Conservation (phyloP, 2,329 filamentous ascomycete species). For the Neonectria coccinea region DNA sequence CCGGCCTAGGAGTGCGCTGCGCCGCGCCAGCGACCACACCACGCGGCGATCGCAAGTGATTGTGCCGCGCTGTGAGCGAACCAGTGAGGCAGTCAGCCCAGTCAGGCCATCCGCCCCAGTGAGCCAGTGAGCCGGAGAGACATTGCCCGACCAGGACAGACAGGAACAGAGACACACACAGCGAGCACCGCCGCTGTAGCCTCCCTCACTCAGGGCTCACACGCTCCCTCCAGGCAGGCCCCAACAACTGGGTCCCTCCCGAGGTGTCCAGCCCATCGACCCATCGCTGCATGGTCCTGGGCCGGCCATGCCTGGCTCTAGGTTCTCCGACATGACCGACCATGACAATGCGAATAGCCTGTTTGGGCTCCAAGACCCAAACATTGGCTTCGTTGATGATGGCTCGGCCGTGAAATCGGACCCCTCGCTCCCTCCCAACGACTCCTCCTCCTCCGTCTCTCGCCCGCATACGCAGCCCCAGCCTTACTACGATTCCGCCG, state of each 20-base stretch:
- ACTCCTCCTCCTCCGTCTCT: constrained; percentile 52
- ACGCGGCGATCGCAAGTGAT: constrained; percentile 16
- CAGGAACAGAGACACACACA: not conserved
- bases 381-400: constrained; percentile 53
- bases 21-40: constrained; percentile 22
- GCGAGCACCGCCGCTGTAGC: too few species aligned
- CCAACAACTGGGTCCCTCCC: constrained; percentile 33
- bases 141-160: not conserved
- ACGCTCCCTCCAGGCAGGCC: constrained; percentile 3
- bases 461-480: constrained; percentile 42
- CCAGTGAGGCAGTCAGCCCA: not conserved
- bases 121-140: constrained; percentile 13
- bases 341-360: constrained; percentile 55
- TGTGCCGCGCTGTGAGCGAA: not conserved
- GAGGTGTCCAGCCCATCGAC: constrained; percentile 41
- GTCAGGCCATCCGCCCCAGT: not conserved
- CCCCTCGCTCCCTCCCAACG: constrained; percentile 45
- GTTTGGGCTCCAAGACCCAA: constrained; percentile 59
- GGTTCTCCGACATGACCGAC: constrained; percentile 53
- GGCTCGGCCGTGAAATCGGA: constrained; percentile 49
- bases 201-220: too few species aligned
- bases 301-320: constrained; percentile 45
- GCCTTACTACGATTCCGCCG: constrained; percentile 52
- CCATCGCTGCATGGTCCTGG: constrained; percentile 47
- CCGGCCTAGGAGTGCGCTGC: constrained; percentile 15